Conservation (phyloP, 1,139 yeast genomes). For the Candida sp. region DNA sequence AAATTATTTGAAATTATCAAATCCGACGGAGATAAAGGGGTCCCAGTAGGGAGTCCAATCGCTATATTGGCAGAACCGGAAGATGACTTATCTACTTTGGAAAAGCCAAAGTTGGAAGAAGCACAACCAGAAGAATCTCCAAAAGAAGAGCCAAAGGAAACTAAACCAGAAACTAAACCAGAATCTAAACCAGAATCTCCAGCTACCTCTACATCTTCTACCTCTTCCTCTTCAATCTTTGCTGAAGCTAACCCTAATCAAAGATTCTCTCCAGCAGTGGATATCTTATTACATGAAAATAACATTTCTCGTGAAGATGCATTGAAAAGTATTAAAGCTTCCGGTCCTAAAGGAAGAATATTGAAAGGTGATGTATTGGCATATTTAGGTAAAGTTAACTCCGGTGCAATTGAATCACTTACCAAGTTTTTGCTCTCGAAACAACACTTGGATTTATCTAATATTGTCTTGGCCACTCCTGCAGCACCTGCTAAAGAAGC, state of each 20-base stretch:
- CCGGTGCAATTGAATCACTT: constrained; percentile 37
- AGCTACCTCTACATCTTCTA: neutral
- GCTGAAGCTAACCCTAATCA: constrained; percentile 59
- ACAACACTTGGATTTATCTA: constrained; percentile 72
- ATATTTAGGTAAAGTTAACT: constrained; percentile 67
- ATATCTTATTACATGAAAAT: constrained; percentile 57
- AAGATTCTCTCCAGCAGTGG: constrained; percentile 79
- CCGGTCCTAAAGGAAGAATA: constrained; percentile 87
- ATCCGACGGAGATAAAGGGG: constrained; percentile 69
- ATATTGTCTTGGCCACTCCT: constrained; percentile 54
- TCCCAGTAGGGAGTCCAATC: constrained; percentile 86
- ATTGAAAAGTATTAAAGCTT: constrained; percentile 64
- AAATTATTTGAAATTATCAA: constrained; percentile 75
- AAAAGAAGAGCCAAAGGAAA: constrained; percentile 11
- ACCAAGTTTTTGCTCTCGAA: constrained; percentile 55
- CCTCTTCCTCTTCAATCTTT: constrained; percentile 14
- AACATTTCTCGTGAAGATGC: constrained; percentile 70
- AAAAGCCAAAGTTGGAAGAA: constrained; percentile 47
- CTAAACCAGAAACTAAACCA: constrained; percentile 12
- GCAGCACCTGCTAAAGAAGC: constrained; percentile 10
- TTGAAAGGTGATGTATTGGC: constrained; percentile 92
- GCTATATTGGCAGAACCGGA: constrained; percentile 86
- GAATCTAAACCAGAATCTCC: constrained; percentile 6
- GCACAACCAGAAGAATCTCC: constrained; percentile 7
- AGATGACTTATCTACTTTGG: constrained; percentile 69